These are phyloP conservation scores for Pyrus betulifolia DNA, from an alignment of 306 rosid genomes.

Conservation along the genomic window DNA sequence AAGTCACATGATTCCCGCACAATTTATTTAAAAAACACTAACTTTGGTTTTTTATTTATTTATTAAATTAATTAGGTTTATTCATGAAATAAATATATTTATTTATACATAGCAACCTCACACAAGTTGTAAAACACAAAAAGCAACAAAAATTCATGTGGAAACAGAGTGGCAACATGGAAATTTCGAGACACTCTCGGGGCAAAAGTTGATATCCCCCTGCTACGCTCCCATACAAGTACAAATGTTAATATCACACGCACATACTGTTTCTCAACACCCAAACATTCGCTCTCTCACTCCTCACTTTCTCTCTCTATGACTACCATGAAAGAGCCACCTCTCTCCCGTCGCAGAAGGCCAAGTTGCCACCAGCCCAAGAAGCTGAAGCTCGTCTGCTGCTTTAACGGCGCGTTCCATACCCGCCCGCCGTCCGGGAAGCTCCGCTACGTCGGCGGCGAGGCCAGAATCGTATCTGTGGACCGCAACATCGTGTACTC, in stretches of 20 bases:
- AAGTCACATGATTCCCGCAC: neutral
- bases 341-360: constrained; percentile 5
- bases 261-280: neutral
- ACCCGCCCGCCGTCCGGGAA: constrained; percentile 6
- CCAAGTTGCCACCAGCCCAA: constrained; percentile 3
- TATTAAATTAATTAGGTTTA: no score
- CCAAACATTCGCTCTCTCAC: neutral
- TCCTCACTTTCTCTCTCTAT: neutral
- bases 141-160: neutral
- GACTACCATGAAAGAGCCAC: constrained; percentile 19
- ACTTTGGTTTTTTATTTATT: no score
- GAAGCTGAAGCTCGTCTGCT: constrained; percentile 20
- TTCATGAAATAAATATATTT: no score
- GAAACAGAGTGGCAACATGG: constrained; percentile 1
- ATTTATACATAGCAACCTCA: neutral
- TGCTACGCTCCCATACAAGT: neutral
- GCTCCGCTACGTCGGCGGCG: constrained; percentile 24
- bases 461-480: constrained; percentile 19
- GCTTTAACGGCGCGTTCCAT: constrained; percentile 22
- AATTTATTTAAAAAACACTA: neutral
- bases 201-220: neutral
- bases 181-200: neutral
- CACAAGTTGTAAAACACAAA: neutral
- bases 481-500: constrained; percentile 11
- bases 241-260: neutral